Evolutionary conservation across 2,329 filamentous ascomycete genomes (phyloP).

Genomic region (Talaromyces sp.): DNA sequence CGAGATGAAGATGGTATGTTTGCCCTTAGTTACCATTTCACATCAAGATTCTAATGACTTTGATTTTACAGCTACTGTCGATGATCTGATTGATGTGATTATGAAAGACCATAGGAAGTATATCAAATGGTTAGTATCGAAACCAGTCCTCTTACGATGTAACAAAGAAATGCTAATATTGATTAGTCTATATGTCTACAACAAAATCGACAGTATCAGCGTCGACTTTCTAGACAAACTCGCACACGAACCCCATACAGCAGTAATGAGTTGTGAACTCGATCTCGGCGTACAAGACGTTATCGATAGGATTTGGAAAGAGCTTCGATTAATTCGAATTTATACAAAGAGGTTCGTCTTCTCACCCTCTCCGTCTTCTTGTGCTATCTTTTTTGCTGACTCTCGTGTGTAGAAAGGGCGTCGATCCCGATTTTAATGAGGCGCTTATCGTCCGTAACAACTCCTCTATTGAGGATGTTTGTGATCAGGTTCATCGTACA

Average conservation of each 20-base stretch:
- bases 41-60: not conserved
- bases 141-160: not conserved
- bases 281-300: conserved; percentile 92
- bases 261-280: conserved; percentile 95
- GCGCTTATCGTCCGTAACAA: conserved; percentile 87
- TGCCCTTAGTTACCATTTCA: not conserved
- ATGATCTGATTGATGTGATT: conserved; percentile 98
- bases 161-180: not conserved
- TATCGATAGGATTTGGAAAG: conserved; percentile 90
- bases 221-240: conserved; percentile 90
- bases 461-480: conserved; percentile 92
- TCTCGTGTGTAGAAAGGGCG: conserved; percentile 61
- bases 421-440: conserved; percentile 83
- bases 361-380: not conserved
- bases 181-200: conserved; percentile 88
- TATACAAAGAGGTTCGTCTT: conserved; percentile 73
- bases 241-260: conserved; percentile 86
- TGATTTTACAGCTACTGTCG: conserved; percentile 65
- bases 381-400: not conserved
- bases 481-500: conserved; percentile 86
- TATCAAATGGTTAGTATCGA: conserved; percentile 60
- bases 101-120: conserved; percentile 99
- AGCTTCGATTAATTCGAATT: conserved; percentile 80
- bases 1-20: conserved; percentile 73
- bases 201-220: conserved; percentile 96